Conservation (phyloP, 495 filamentous ascomycete genomes). For the Usnea hakonensis region DNA sequence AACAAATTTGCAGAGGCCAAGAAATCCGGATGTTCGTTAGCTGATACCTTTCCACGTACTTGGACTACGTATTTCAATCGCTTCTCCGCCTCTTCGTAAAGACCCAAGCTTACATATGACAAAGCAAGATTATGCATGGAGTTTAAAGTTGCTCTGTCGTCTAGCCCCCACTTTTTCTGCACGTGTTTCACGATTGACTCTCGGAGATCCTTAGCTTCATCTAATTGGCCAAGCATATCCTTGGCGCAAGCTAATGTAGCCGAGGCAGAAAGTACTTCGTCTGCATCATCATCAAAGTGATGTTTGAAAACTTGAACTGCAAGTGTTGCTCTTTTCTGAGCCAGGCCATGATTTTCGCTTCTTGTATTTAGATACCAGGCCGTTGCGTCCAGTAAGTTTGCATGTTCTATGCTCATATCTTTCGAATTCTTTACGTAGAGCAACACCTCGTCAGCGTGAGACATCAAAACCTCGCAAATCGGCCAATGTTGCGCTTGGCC, state of each 20-base stretch:
- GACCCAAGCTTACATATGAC: accelerated
- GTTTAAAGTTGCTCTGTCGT: neutral
- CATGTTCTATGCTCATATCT: neutral
- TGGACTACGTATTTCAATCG: neutral
- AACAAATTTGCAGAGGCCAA: neutral
- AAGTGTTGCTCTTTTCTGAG: neutral
- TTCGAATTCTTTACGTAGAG: neutral
- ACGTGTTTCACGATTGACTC: neutral
- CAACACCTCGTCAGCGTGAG: slow-evolving; percentile 8
- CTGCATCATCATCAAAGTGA: neutral
- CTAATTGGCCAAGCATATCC: accelerated
- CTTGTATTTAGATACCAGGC: neutral
- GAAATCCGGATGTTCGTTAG: neutral
- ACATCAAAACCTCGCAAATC: slow-evolving; percentile 1
- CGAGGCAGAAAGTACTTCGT: neutral
- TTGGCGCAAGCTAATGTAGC: neutral
- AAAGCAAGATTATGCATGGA: neutral
- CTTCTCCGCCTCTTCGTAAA: neutral
- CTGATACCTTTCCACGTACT: neutral
- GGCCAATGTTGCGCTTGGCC: slow-evolving; percentile 5
- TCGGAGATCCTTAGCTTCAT: neutral
- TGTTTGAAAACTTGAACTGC: neutral
- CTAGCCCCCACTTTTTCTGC: neutral
- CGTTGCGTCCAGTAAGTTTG: neutral
- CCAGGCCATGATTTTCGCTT: neutral